phyloP scores from a whole-genome alignment of 2,329 filamentous ascomycete species.

The Camillea tinctor region DNA sequence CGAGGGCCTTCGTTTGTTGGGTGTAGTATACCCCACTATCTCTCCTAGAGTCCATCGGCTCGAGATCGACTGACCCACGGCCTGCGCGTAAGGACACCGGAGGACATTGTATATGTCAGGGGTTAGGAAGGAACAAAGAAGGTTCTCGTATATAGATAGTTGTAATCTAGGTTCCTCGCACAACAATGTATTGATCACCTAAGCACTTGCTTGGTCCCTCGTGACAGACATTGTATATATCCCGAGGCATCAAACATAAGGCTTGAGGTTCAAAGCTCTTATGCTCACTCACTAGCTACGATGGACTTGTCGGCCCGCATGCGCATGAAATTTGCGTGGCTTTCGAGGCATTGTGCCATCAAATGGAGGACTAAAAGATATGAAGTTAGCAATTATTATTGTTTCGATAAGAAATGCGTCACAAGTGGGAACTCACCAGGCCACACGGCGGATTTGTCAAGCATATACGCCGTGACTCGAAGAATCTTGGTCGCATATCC shows the following conservation, averaged over 20 bases:
- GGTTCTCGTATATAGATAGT: too few relatives aligned
- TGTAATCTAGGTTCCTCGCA: too few relatives aligned
- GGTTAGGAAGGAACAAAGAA: too few relatives aligned
- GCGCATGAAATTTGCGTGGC: constrained; percentile 52
- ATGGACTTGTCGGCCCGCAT: constrained; percentile 53
- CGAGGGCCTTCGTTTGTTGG: too few relatives aligned
- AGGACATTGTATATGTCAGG: too few relatives aligned
- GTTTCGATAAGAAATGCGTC: not conserved
- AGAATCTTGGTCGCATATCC: constrained; percentile 85
- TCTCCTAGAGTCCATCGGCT: too few relatives aligned
- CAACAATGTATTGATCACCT: too few relatives aligned
- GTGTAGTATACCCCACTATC: too few relatives aligned
- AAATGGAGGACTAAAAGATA: constrained; percentile 45
- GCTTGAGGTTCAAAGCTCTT: not conserved
- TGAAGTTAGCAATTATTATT: constrained; percentile 10
- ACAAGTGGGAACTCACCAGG: constrained; percentile 60
- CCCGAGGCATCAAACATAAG: not conserved
- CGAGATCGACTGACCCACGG: too few relatives aligned
- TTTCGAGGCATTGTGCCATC: constrained; percentile 55
- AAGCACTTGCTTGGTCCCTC: too few relatives aligned
- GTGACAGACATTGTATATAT: too few relatives aligned
- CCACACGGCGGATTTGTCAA: constrained; percentile 90
- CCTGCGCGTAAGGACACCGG: too few relatives aligned
- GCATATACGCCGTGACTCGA: constrained; percentile 79
- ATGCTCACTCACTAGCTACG: constrained; percentile 36